These are phyloP conservation scores for Plasmodium fragile DNA, from an alignment of 169 alveolate genomes.

Conservation along the genomic window DNA sequence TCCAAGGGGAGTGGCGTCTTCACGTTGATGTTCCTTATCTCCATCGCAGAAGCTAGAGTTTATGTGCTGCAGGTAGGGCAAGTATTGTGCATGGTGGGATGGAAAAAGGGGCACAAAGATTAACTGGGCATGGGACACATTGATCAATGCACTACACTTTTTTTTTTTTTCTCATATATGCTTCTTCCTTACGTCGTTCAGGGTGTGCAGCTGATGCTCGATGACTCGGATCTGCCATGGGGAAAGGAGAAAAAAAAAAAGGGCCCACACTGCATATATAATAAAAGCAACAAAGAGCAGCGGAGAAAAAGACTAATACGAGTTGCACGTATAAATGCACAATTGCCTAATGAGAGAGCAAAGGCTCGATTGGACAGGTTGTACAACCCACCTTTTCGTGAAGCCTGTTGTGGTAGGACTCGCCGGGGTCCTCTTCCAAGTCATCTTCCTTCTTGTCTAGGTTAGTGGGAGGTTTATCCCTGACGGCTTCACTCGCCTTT, in stretches of 20 bases:
- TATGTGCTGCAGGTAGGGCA: constrained; percentile 27
- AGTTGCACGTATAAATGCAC: not conserved
- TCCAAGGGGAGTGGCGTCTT: not conserved
- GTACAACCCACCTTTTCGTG: constrained; percentile 45
- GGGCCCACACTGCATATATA: not conserved
- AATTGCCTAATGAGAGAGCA: no score
- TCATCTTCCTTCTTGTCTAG: not conserved
- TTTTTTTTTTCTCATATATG: not conserved
- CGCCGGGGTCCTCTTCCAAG: not conserved
- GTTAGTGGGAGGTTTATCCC: not conserved
- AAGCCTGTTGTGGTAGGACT: constrained; percentile 6
- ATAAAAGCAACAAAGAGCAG: not conserved
- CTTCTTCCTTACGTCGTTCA: constrained; percentile 28
- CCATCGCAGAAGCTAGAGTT: constrained; percentile 24
- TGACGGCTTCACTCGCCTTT: not conserved
- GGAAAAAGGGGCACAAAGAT: not conserved
- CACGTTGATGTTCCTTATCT: not conserved
- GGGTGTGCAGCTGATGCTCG: constrained; percentile 39
- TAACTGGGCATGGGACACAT: not conserved
- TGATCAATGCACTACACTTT: not conserved
- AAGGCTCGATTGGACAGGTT: not conserved
- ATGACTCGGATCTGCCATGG: constrained; percentile 24
- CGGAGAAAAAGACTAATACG: not conserved
- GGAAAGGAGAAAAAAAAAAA: not conserved
- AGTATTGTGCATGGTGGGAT: not conserved